Conservation (phyloP, 805 yeast genomes). For the Kluyveromyces aestuarii region DNA sequence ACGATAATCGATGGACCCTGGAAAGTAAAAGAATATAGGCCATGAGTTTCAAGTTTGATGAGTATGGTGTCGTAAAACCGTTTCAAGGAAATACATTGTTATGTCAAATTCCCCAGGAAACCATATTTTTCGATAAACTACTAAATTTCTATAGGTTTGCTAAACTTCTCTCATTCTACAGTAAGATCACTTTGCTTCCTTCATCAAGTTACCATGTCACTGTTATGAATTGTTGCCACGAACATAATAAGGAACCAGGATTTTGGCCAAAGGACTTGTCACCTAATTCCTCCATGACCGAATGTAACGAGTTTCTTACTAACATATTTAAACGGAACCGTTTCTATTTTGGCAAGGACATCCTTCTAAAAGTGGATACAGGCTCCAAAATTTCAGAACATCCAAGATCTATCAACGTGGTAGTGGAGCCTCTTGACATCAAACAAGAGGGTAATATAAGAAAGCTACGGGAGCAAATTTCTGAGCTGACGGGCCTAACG, state of each 20-base stretch:
- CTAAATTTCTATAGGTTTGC: neutral
- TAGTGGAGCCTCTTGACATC: neutral
- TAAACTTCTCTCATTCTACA: neutral
- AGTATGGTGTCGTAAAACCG: conserved; percentile 1
- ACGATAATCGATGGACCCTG: neutral
- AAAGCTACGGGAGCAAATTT: neutral
- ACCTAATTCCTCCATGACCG: neutral
- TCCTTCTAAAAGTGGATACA: neutral
- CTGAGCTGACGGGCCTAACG: neutral
- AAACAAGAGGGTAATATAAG: neutral
- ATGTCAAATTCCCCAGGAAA: conserved; percentile 1
- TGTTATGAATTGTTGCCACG: conserved; percentile 2
- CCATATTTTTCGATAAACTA: neutral
- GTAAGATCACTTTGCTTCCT: conserved; percentile 1
- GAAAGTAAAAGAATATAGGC: too few relatives aligned
- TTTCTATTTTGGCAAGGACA: neutral
- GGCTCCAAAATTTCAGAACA: neutral
- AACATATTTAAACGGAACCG: neutral
- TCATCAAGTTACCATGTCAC: conserved; percentile 3
- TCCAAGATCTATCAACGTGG: conserved; percentile 1
- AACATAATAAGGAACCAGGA: neutral
- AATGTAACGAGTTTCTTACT: neutral
- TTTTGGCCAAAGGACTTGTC: neutral
- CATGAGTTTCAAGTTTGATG: conserved; percentile 2
- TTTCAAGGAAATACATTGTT: conserved; percentile 1